These are phyloP conservation scores for Cudoniella acicularis DNA, from an alignment of 495 filamentous ascomycete species.

Conservation along the genomic window DNA sequence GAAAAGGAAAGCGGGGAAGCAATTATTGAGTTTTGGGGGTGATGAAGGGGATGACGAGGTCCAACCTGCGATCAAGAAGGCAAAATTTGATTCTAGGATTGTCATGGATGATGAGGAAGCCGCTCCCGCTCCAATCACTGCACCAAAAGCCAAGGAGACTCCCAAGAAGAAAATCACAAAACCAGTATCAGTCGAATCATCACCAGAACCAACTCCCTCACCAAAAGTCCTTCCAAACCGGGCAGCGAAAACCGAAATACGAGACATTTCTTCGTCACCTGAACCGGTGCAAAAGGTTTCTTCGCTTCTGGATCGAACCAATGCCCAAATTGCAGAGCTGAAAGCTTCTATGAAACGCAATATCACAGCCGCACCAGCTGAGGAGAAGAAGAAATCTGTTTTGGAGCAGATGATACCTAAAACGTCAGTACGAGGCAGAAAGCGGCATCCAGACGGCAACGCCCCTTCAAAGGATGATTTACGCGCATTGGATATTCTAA, in stretches of 20 bases:
- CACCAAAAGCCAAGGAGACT: conserved; percentile 29
- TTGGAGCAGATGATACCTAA: conserved; percentile 80
- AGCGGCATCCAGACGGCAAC: conserved; percentile 53
- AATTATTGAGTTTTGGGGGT: conserved; percentile 82
- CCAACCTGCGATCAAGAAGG: conserved; percentile 68
- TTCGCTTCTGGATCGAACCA: conserved; percentile 72
- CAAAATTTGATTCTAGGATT: conserved; percentile 86
- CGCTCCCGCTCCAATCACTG: conserved; percentile 29
- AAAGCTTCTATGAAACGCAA: conserved; percentile 91
- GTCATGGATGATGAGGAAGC: conserved; percentile 53
- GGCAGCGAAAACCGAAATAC: conserved; percentile 16
- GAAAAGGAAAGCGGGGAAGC: conserved; percentile 69
- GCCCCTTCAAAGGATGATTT: conserved; percentile 49
- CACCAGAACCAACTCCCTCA: conserved; percentile 24
- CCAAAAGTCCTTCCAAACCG: conserved; percentile 22
- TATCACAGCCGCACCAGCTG: conserved; percentile 51
- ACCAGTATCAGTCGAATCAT: conserved; percentile 25
- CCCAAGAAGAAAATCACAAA: conserved; percentile 31
- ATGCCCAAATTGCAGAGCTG: conserved; percentile 85
- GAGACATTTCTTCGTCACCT: conserved; percentile 28
- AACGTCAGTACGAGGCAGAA: conserved; percentile 75
- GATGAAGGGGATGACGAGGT: conserved; percentile 70
- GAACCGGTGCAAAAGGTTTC: conserved; percentile 29
- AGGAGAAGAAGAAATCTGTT: conserved; percentile 61
- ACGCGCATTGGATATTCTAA: conserved; percentile 61